Conservation (phyloP, 345 rosid species). For the Reutealis trisperma region DNA sequence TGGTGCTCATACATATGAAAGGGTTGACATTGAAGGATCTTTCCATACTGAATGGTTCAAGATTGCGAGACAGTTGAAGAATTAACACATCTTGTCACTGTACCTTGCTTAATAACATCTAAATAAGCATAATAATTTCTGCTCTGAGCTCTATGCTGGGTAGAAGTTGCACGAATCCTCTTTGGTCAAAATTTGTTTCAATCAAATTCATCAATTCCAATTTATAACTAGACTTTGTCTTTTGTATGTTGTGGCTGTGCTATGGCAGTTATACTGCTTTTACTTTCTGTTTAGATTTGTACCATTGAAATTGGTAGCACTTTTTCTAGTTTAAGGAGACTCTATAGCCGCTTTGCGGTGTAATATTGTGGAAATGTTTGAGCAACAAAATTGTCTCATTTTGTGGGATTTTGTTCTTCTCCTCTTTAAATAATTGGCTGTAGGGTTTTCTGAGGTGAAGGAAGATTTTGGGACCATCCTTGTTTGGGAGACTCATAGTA, state of each 20-base stretch:
- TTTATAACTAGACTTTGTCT: conserved; percentile 1
- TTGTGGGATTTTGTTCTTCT: not conserved
- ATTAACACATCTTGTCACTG: conserved; percentile 19
- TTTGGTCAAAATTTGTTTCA: conserved; percentile 7
- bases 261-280: conserved; percentile 18
- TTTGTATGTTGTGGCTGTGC: conserved; percentile 16
- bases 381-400: not conserved
- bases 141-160: conserved; percentile 17
- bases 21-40: conserved; percentile 84
- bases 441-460: too few species aligned
- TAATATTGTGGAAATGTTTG: not conserved
- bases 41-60: conserved; percentile 99
- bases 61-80: conserved; percentile 69
- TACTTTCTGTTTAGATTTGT: not conserved
- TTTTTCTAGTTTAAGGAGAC: not conserved
- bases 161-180: conserved; percentile 8
- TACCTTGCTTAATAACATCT: conserved; percentile 19
- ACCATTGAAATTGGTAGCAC: not conserved
- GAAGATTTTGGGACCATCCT: too few species aligned
- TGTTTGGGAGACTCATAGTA: too few species aligned
- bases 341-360: not conserved
- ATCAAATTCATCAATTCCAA: conserved; percentile 1
- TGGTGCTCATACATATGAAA: conserved; percentile 97
- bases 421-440: not conserved
- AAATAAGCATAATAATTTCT: conserved; percentile 32